A percentile compares a stretch with the other conserved stretches of the same genome.
These are phyloP conservation scores for Candida nemodendra DNA, from an alignment of 805 yeast genomes.

Conservation along the genomic window DNA sequence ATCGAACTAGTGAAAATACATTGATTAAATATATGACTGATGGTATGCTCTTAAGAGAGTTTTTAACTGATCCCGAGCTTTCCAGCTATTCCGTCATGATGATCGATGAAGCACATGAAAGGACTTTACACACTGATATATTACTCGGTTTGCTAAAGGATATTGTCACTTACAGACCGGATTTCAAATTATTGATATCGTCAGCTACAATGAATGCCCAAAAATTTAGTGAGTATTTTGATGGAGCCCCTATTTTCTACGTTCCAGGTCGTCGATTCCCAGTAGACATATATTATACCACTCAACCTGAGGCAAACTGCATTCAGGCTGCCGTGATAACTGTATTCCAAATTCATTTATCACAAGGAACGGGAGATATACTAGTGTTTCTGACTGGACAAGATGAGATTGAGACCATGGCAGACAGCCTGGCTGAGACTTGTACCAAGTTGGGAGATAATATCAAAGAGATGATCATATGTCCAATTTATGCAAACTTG, in stretches of 20 bases:
- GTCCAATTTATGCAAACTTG: slow-evolving; percentile 89
- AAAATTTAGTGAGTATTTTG: slow-evolving; percentile 79
- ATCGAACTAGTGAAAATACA: slow-evolving; percentile 63
- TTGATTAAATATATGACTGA: slow-evolving; percentile 89
- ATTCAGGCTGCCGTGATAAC: slow-evolving; percentile 87
- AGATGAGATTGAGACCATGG: slow-evolving; percentile 87
- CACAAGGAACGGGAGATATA: slow-evolving; percentile 78
- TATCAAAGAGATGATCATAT: slow-evolving; percentile 61
- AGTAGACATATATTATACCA: slow-evolving; percentile 79
- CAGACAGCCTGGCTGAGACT: slow-evolving; percentile 68
- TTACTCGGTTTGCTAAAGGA: slow-evolving; percentile 79
- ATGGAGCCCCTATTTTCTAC: slow-evolving; percentile 79
- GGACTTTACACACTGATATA: slow-evolving; percentile 88
- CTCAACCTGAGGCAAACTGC: slow-evolving; percentile 88
- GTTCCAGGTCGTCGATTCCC: slow-evolving; percentile 95
- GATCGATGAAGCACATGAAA: slow-evolving; percentile 97
- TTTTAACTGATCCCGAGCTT: slow-evolving; percentile 71
- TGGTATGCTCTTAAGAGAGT: slow-evolving; percentile 90
- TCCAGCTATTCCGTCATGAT: slow-evolving; percentile 73
- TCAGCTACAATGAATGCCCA: slow-evolving; percentile 95
- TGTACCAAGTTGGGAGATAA: slow-evolving; percentile 57
- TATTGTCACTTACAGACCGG: slow-evolving; percentile 59
- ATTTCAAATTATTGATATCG: slow-evolving; percentile 74
- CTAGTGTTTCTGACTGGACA: slow-evolving; percentile 93
- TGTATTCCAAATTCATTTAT: slow-evolving; percentile 78